These are phyloP conservation scores for Phaeosphaeriaceae sp. DNA, from an alignment of 2,329 filamentous ascomycete species.

Conservation along the genomic window DNA sequence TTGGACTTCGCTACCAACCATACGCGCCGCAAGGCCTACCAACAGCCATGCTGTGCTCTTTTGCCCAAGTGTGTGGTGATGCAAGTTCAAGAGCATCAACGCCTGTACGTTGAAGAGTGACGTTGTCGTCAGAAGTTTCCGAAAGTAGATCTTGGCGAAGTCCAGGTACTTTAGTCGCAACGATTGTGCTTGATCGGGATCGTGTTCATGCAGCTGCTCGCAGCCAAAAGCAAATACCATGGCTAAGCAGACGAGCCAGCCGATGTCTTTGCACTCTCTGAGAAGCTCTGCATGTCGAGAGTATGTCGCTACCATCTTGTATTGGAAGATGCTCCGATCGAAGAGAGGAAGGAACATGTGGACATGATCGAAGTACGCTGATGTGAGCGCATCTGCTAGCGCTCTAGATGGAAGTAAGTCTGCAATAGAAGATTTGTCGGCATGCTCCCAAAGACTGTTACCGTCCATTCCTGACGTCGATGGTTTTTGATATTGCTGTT, in stretches of 20 bases:
- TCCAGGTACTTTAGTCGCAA: conserved; percentile 31
- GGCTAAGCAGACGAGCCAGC: conserved; percentile 52
- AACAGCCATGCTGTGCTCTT: conserved; percentile 52
- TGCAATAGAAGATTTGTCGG: conserved; percentile 17
- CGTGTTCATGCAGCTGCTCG: conserved; percentile 45
- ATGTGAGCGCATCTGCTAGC: conserved; percentile 48
- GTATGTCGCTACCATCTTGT: conserved; percentile 49
- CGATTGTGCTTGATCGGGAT: conserved; percentile 24
- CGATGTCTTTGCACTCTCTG: conserved; percentile 46
- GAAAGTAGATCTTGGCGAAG: conserved; percentile 44
- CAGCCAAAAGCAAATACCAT: conserved; percentile 53
- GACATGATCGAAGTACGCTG: conserved; percentile 51
- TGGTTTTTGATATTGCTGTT: conserved; percentile 18
- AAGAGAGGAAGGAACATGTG: conserved; percentile 50
- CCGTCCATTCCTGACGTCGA: conserved; percentile 14
- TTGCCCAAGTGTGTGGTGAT: conserved; percentile 53
- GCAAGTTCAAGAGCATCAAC: conserved; percentile 51
- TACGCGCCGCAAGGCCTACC: conserved; percentile 51
- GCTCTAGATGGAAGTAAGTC: conserved; percentile 44
- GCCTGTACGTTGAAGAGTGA: conserved; percentile 54
- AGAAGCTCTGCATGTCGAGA: conserved; percentile 25
- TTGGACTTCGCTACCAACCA: conserved; percentile 28
- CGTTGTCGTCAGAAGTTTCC: conserved; percentile 47
- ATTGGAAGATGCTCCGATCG: conserved; percentile 51
- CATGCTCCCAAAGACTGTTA: conserved; percentile 20